Percentiles rank a stretch among this genome's conserved stretches.
phyloP scores from a whole-genome alignment of 805 yeast species.

The Saccharomycopsis sp. region DNA sequence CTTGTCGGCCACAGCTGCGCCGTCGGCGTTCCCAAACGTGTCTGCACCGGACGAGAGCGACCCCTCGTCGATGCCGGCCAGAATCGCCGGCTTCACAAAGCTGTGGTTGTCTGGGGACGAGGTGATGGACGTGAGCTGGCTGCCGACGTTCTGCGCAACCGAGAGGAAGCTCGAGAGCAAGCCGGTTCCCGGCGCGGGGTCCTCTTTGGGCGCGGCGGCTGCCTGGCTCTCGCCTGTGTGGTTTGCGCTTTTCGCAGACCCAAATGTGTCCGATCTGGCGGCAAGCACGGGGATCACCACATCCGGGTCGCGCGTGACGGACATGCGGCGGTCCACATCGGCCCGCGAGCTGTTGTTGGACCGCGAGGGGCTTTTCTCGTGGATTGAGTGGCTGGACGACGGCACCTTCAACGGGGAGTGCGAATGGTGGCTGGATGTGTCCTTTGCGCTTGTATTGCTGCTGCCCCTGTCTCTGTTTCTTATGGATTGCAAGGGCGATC shows the following conservation, averaged over 20 bases:
- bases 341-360: too few relatives aligned
- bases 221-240: not conserved
- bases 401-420: not conserved
- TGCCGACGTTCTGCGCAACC: slow-evolving; percentile 17
- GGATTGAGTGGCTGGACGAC: not conserved
- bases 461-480: not conserved
- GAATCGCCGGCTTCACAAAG: not conserved
- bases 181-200: slow-evolving; percentile 9
- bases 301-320: not conserved
- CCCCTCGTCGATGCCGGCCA: not conserved
- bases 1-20: not conserved
- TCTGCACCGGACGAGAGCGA: not conserved
- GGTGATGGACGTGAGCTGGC: slow-evolving; percentile 14
- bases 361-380: not conserved
- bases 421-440: not conserved
- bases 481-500: not conserved
- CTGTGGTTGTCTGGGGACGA: slow-evolving; percentile 4
- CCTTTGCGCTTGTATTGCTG: not conserved
- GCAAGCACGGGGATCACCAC: not conserved
- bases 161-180: slow-evolving; percentile 15
- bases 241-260: not conserved
- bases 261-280: not conserved
- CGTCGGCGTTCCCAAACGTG: not conserved
- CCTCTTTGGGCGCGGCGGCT: too few relatives aligned
- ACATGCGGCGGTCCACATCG: not conserved